These are phyloP conservation scores for Elsinoe necatrix DNA, from an alignment of 2,329 filamentous ascomycete species.

Conservation along the genomic window DNA sequence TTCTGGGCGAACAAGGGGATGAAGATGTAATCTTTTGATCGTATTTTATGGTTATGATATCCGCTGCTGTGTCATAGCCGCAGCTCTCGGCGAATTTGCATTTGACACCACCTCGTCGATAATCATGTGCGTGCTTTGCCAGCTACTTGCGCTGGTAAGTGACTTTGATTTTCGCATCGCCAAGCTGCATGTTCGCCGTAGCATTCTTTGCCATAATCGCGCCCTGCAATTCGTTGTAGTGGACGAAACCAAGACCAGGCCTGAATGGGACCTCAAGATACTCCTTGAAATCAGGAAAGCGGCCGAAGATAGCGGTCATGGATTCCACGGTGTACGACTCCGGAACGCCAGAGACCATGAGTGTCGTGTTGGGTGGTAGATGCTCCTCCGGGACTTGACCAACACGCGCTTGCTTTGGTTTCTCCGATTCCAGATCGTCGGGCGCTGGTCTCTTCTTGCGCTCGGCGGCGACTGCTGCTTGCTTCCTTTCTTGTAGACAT, in stretches of 20 bases:
- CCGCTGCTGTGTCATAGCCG: neutral
- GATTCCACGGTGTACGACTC: conserved; percentile 76
- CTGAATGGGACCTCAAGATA: conserved; percentile 80
- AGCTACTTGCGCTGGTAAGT: conserved; percentile 82
- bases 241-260: conserved; percentile 86
- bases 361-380: conserved; percentile 90
- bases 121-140: neutral
- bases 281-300: conserved; percentile 91
- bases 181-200: conserved; percentile 74
- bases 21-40: conserved; percentile 28
- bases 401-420: conserved; percentile 42
- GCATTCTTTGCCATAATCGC: conserved; percentile 92
- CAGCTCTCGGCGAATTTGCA: neutral
- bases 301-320: conserved; percentile 71
- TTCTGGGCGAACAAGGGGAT: conserved; percentile 31
- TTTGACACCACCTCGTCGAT: neutral
- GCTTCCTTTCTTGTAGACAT: conserved; percentile 54
- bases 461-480: conserved; percentile 71
- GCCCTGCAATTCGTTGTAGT: conserved; percentile 84
- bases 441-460: conserved; percentile 58
- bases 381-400: conserved; percentile 93
- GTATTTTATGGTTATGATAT: neutral
- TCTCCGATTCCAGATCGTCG: conserved; percentile 37
- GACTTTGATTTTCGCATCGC: conserved; percentile 77
- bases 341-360: conserved; percentile 88